A percentile compares a stretch with the other conserved stretches of the same genome.
Conservation (phyloP, 75 land plant genomes). For the Ceratopteris richardii region DNA sequence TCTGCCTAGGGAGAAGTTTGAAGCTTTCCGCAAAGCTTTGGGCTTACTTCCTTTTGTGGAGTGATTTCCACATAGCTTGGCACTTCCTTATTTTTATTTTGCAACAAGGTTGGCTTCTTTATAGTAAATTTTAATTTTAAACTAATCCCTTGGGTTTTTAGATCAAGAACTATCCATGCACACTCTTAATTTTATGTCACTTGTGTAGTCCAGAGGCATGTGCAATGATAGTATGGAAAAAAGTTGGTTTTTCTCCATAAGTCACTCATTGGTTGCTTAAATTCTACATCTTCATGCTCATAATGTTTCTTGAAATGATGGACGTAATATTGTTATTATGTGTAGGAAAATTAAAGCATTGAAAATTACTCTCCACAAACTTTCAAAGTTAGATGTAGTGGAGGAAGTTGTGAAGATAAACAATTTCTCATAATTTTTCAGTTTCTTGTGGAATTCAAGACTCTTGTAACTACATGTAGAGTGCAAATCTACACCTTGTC, state of each 20-base stretch:
- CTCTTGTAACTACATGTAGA: not conserved
- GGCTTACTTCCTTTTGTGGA: no score
- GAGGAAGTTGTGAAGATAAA: slow-evolving; percentile 85
- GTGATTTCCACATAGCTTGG: no score
- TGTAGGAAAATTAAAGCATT: slow-evolving; percentile 81
- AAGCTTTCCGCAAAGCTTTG: no score
- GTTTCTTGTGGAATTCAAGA: not conserved
- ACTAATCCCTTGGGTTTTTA: no score
- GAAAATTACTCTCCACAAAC: slow-evolving; percentile 64
- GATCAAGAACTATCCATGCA: no score
- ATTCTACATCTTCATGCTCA: not conserved
- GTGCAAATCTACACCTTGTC: no score
- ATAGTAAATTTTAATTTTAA: no score
- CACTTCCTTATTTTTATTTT: no score
- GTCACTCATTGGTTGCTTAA: slow-evolving; percentile 14
- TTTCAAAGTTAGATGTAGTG: slow-evolving; percentile 46
- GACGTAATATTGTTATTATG: no score
- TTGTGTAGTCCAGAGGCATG: slow-evolving; percentile 74
- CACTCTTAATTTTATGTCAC: no score
- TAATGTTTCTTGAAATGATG: slow-evolving; percentile 2
- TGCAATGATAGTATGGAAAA: slow-evolving; percentile 85
- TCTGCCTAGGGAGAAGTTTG: no score
- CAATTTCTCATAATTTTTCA: not conserved
- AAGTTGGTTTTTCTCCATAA: slow-evolving; percentile 60
- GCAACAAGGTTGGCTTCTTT: slow-evolving; percentile 94